A percentile compares a stretch with the other conserved stretches of the same genome.
Conservation (phyloP, 108 stramenopile species). For the Thalassiosira profunda region DNA sequence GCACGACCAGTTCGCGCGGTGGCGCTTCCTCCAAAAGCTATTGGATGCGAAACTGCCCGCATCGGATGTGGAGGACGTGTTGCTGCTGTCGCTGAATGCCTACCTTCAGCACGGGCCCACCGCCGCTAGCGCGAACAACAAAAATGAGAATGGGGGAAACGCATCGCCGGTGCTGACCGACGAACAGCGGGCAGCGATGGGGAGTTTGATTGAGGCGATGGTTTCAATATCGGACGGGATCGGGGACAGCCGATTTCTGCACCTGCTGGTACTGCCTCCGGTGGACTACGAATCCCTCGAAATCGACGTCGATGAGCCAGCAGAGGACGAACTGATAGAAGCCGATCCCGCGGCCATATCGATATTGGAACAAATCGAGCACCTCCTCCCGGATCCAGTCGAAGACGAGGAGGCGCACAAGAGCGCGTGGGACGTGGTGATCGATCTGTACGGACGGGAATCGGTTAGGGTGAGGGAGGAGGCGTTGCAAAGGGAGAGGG, state of each 20-base stretch:
- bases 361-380: conserved; percentile 48
- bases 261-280: conserved; percentile 22
- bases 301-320: conserved; percentile 10
- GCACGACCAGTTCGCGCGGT: conserved; percentile 59
- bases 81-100: conserved; percentile 39
- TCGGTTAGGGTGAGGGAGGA: conserved; percentile 58
- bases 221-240: conserved; percentile 2
- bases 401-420: conserved; percentile 75
- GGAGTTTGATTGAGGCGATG: conserved; percentile 11
- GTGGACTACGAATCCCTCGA: conserved; percentile 6
- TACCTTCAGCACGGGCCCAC: conserved; percentile 49
- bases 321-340: background rate
- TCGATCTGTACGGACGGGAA: conserved; percentile 79
- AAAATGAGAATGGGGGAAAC: conserved; percentile 30
- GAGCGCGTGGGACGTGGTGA: conserved; percentile 78
- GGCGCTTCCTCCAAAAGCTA: conserved; percentile 77
- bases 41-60: conserved; percentile 62
- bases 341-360: conserved; percentile 7
- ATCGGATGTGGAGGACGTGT: conserved; percentile 47
- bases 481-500: conserved; percentile 28
- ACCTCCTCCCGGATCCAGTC: conserved; percentile 63
- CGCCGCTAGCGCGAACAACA: background rate
- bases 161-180: conserved; percentile 25
- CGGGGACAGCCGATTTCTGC: conserved; percentile 22
- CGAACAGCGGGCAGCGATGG: background rate